These are phyloP conservation scores for Persicaria tinctoria DNA, from an alignment of 148 eudicot genomes.

Conservation along the genomic window DNA sequence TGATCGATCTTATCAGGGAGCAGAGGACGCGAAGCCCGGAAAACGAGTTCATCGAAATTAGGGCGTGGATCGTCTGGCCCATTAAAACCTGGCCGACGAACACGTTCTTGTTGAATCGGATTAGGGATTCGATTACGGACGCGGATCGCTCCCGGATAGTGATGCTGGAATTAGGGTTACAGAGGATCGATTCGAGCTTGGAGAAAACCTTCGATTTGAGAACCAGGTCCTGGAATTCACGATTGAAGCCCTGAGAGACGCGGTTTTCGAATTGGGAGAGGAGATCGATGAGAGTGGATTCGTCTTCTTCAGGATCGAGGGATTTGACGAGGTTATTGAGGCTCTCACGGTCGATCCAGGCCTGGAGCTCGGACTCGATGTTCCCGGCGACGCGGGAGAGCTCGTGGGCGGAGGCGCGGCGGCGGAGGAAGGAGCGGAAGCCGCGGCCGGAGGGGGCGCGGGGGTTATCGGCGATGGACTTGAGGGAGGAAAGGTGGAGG, in stretches of 20 bases:
- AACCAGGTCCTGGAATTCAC: conserved; percentile 55
- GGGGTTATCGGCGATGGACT: conserved; percentile 27
- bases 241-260: conserved; percentile 52
- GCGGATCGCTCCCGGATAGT: conserved; percentile 45
- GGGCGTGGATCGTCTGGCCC: conserved; percentile 40
- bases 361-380: conserved; percentile 64
- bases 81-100: conserved; percentile 66
- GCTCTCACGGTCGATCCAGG: conserved; percentile 78
- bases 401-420: conserved; percentile 47
- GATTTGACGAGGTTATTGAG: conserved; percentile 34
- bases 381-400: conserved; percentile 56
- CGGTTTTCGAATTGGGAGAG: conserved; percentile 31
- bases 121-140: conserved; percentile 39
- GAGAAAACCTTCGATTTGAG: conserved; percentile 43
- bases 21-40: conserved; percentile 41
- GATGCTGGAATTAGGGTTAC: conserved; percentile 19
- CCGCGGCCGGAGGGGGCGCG: conserved; percentile 39
- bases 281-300: conserved; percentile 18
- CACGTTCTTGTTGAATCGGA: conserved; percentile 73
- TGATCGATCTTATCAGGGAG: conserved; percentile 53
- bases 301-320: conserved; percentile 21
- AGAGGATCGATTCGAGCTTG: conserved; percentile 37
- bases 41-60: conserved; percentile 36
- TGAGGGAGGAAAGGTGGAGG: conserved; percentile 52
- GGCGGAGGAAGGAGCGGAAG: conserved; percentile 42